A percentile compares a stretch with the other conserved stretches of the same genome.
phyloP scores from a whole-genome alignment of 352 stramenopile genomes.

The Phytophthora aleatoria region DNA sequence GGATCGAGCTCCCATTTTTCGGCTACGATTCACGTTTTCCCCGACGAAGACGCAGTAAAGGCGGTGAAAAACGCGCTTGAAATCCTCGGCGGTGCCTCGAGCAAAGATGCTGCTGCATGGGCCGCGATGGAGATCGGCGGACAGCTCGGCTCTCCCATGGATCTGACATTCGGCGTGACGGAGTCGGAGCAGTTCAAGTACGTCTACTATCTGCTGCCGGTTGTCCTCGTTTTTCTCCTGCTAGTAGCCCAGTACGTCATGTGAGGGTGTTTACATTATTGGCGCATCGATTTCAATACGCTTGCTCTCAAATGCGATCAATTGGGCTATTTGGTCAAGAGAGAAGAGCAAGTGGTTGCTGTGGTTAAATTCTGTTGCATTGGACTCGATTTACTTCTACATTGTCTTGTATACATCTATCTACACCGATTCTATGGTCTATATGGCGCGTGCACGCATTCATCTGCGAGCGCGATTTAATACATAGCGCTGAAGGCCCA shows the following conservation, averaged over 20 bases:
- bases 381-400: constrained; percentile 32
- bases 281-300: neutral
- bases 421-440: constrained; percentile 5
- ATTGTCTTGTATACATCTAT: constrained; percentile 38
- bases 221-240: constrained; percentile 46
- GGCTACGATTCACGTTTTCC: constrained; percentile 48
- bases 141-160: constrained; percentile 16
- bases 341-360: neutral
- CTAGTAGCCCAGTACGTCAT: constrained; percentile 41
- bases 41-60: constrained; percentile 45
- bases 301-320: too few relatives aligned
- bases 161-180: constrained; percentile 16
- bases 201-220: constrained; percentile 27
- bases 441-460: neutral
- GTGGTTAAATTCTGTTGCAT: constrained; percentile 28
- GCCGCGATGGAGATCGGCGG: constrained; percentile 32
- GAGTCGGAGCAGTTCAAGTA: constrained; percentile 28
- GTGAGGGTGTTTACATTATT: constrained; percentile 10
- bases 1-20: constrained; percentile 39
- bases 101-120: constrained; percentile 23
- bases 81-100: constrained; percentile 45
- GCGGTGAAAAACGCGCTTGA: constrained; percentile 63
- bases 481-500: constrained; percentile 84
- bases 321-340: neutral
- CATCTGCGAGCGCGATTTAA: constrained; percentile 37